Base-by-base conservation (phyloP, 164 flowering plant genomes). In the Stephania japonica region DNA sequence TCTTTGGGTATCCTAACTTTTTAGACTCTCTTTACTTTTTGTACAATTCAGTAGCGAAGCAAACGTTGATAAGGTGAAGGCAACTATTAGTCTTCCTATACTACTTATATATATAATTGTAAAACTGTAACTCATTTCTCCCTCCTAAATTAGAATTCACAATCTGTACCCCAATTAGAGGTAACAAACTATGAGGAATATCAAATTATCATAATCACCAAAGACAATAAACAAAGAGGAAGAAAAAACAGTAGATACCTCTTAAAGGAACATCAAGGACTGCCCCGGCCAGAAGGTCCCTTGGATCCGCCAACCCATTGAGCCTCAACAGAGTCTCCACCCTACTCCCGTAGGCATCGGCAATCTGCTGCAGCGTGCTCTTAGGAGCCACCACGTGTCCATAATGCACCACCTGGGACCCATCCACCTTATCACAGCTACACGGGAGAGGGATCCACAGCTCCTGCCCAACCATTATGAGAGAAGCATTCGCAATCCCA, bases 361-460 rank as follows among this genome's bases (percentile, higher is more conserved):
- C 93, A 10, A 92, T 92, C 72, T 24, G 62, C 73, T 53, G 79
- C 69, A 90, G 77, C 10, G 88, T 6, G 81, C 86, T 85, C 21
- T 85, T 86, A 0, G 14, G 0, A 13, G 73, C 61, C 74, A 89
- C 97, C 78, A 85, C 74, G 76, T 88, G 86, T 14, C 84, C 93
- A 78, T 92, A 89, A 61, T 92, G 97, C 6, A 86, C 87, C 47
- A 85, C 90, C 50, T 56, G 50, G 25, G 23, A 9, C 2, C 86
- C 89, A 11, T 81, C 77, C 78, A 89, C 92, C 0, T 77, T 76
- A 53, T 92, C 94, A 76, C 97, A 92, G 85, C 93, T 89, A 69
- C 97, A 90, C 0, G 97, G 97, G 65, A 92, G 79, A 32, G 97
- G 97, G 44, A 92, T 90, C 84, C 78, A 61, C 72, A 92, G 79